These are phyloP conservation scores for Thelonectria rubi DNA, from an alignment of 2,329 filamentous ascomycete genomes.

Conservation along the genomic window DNA sequence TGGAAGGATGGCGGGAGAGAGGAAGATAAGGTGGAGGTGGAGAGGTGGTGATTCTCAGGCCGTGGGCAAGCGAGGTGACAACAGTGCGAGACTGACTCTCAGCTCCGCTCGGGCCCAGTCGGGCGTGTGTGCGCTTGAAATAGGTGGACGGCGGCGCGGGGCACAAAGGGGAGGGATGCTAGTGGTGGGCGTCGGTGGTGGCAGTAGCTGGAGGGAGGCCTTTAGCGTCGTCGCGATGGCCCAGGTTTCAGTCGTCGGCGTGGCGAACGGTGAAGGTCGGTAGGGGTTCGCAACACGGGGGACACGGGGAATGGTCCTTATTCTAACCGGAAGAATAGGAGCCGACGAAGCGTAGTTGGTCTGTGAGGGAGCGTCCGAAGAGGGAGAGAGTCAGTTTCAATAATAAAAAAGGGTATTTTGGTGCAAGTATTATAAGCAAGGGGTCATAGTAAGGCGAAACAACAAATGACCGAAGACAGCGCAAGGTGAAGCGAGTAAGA, in stretches of 20 bases:
- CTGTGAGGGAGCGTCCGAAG: constrained; percentile 21
- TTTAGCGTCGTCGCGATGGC: constrained; percentile 35
- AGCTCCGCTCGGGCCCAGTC: constrained; percentile 41
- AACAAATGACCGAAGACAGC: constrained; percentile 3
- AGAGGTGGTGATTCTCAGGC: constrained; percentile 29
- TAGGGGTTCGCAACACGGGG: constrained; percentile 35
- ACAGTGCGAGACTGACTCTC: constrained; percentile 23
- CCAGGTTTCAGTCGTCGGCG: constrained; percentile 43
- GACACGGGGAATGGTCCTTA: constrained; percentile 13
- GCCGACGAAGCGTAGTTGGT: constrained; percentile 16
- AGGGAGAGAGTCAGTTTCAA: constrained; percentile 23
- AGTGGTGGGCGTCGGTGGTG: constrained; percentile 14
- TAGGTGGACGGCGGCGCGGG: constrained; percentile 39
- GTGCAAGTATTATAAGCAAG: constrained; percentile 18
- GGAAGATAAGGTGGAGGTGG: constrained; percentile 13
- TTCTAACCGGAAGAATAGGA: constrained; percentile 21
- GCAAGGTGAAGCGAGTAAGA: constrained; percentile 13
- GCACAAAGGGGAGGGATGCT: constrained; percentile 33
- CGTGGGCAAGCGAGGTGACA: constrained; percentile 32
- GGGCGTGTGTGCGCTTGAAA: constrained; percentile 32
- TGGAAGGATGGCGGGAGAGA: constrained; percentile 12
- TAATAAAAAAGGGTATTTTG: constrained; percentile 1
- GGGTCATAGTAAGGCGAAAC: constrained; percentile 23
- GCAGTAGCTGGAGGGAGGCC: constrained; percentile 25
- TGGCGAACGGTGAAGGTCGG: constrained; percentile 40